Evolutionary conservation across 441 rosid genomes (phyloP), one percentile per base, ranked within the genome.

Genomic region (Brassica balearica): DNA sequence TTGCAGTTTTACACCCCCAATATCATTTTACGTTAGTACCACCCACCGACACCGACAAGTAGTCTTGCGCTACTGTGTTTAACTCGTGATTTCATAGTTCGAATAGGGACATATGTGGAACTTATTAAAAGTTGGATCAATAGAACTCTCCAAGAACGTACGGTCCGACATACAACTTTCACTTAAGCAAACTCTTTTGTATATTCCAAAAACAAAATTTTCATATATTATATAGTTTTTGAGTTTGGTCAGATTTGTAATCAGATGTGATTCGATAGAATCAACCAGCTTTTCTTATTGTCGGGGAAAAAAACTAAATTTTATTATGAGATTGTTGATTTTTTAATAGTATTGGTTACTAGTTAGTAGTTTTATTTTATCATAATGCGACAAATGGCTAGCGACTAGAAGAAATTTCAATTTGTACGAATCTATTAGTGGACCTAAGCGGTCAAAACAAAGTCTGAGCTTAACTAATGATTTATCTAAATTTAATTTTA

Each of bases 31-130:
- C 55, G 6, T 19, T 72, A 22, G n/a, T n/a, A 66, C 43, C n/a
- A 72, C 17, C 70, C 81, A 81, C 78, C 88, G 82, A 79, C 83
- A 81, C 85, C 82, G 82, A 84, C 82, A 55, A 75, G 48, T 27
- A 23, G 81, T 65, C 77, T 48, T 36, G 32, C 27, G 10, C 27
- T 14, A 1, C 6, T 29, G 74, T 80, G 82, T 74, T 84, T 86
- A 83, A 84, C 84, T 70, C 51, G 88, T 73, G 34, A 82, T 71
- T 80, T 10, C 38, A 17, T 14, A n/a, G 1, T 8, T 25, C 59
- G 80, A 81, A 46, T 1, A 66, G 61, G 83, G 89, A 72, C 72
- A 78, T 65, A 46, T 12, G 1, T 1, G 86, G 72, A 71, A 73
- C 8, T 12, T 62, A 12, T 0, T 0, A 2, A 25, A 46, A n/a